Base-by-base conservation (phyloP, 768 basidiomycete species). In the Hericium rajendrae region DNA sequence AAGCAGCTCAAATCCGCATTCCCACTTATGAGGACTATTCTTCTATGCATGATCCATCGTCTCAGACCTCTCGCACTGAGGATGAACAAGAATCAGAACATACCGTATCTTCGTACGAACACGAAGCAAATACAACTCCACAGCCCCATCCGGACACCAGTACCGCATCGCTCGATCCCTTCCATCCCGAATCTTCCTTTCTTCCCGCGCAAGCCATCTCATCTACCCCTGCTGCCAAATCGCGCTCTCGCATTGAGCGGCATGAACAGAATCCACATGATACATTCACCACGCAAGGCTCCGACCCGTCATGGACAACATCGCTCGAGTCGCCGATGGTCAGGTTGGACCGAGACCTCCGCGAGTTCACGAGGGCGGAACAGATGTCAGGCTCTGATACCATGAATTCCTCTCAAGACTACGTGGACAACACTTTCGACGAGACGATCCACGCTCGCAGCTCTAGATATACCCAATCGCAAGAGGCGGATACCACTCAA, bases 1-100 rank as follows among this genome's bases (percentile, higher is more conserved):
- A 88, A 58, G 92, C 94, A 9, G 94, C 95, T 3, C 86, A 91
- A 64, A 86, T 93, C 28, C 83, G 85, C 41, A 86, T 94, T 48
- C 85, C 87, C 4, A 83, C 82, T 1, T 83, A 78, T 38, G 90
- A 84, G 13, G 85, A 90, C 56, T 78, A 82, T 58, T 81, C 58
- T 38, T 50, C 66, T 2, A 43, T 56, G 11, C 59, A 67, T 6
- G 70, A 70, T 9, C 37, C 68, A 55, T 58, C 65, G 61, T 49
- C 59, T 46, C 11, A 51, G 16, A 9, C 49, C 28, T 51, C 49
- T 15, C 49, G 12, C 6, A 55, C 54, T 11, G 46, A 60, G 48
- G 18, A 53, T 26, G 38, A n/a, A 10, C 51, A 28, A 18, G 43
- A 50, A 18, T 16, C 24, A 9, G 22, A 18, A 8, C 28, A 12